Evolutionary conservation across 1,284 basidiomycete genomes (phyloP), one percentile per base, ranked within the genome.

Genomic region (Ganoderma lingzhi): DNA sequence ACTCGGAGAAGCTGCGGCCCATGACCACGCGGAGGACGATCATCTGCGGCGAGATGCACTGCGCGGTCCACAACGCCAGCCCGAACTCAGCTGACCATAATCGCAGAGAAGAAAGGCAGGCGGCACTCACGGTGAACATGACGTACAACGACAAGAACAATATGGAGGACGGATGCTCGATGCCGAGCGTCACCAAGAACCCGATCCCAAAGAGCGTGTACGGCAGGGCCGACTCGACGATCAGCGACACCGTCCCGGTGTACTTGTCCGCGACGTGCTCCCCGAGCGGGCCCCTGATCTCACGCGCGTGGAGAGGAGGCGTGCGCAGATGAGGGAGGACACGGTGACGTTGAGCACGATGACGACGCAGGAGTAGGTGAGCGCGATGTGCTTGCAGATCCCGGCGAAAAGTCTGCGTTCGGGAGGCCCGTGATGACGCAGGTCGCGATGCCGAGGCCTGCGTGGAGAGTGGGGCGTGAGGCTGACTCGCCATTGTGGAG

Each of bases 81-180:
- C 32, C 6, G 32, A 2, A 44, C 15, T 19, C 23, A 42, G 19
- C 8, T 6, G 6, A 35, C 35, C 35, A 35, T 35, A 6, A 35
- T 23, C 39, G 12, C 10, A 39, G 59, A 42, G 37, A 28, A 42
- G 28, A n/a, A n/a, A n/a, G n/a, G n/a, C n/a, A n/a, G n/a, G n/a
- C n/a, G n/a, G n/a, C n/a, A 37, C 73, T 45, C 44, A 72, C 71
- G 10, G 66, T 70, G 70, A 72, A 72, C 73, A 74, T 72, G 39
- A 71, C 66, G 44, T 74, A 70, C 12, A 74, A n/a, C 32, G 69
- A 72, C 17, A 70, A 60, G 67, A 70, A 70, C 17, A 72, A 45
- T n/a, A 70, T 66, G 4, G 64, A 64, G 1, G 66, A 63, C 14
- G 51, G 64, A 56, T 69, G 70, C 37, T 70, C 64, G 2, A 70